Base-by-base conservation (phyloP, 2,329 filamentous ascomycete species). In the Botryosphaeria agaves region DNA sequence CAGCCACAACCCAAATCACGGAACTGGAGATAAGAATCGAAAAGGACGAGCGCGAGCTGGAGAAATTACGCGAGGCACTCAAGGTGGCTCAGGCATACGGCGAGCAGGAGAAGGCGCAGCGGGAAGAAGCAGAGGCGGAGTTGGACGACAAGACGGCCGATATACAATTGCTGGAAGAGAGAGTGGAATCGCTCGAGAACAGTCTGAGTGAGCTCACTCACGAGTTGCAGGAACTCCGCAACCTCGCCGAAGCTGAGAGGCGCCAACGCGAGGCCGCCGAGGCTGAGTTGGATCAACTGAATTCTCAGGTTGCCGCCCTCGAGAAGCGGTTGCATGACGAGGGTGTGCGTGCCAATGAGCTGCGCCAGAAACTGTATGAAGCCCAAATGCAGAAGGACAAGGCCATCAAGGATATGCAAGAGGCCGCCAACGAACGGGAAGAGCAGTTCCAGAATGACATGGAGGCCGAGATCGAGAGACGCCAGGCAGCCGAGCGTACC, bases 321-420 rank as follows among this genome's bases (percentile, higher is more conserved):
- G 49, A 57, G 14, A 31, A 46, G 15, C 53, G 52, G 32, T 41
- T 62, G 4, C 49, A 53, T 14, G 45, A 53, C 14, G 41, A 47
- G n/a, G 59, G 60, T 24, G 44, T 54, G 11, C 50, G 60, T 35
- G 57, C 57, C n/a, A 62, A 64, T 18, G 51, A 60, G 38, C 50
- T 64, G 16, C 57, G 59, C 3, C 51, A 55, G 32, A 63, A 62
- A 41, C 42, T 63, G 5, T 62, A 59, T 40, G 47, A 57, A 29
- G 43, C 56, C 2, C 60, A 63, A 42, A 48, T 57, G 35, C 44
- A 55, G 28, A 53, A 57, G 38, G 49, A 55, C 25, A 33, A 43
- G 16, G 36, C 48, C n/a, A 44, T 62, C 25, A 44, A 46, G 27
- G 41, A 53, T 12, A 41, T 62, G 5, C 41, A 59, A 36, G 40